These are phyloP conservation scores for Raffaelea arxii DNA, from an alignment of 2,329 filamentous ascomycete species.

Conservation along the genomic window DNA sequence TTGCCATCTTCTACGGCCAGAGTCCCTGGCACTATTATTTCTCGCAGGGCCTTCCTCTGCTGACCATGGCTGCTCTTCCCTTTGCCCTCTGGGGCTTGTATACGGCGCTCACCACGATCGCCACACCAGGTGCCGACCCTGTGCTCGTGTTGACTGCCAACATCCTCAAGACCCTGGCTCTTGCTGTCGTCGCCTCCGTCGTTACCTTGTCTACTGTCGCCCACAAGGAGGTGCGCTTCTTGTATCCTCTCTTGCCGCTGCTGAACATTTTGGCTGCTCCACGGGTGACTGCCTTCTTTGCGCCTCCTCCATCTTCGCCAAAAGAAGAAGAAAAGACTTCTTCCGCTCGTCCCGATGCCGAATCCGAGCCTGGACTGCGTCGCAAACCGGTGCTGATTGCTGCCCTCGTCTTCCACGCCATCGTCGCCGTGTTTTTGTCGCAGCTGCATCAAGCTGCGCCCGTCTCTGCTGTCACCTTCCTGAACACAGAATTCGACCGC, in stretches of 20 bases:
- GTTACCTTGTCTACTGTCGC: slow-evolving; percentile 64
- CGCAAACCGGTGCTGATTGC: slow-evolving; percentile 46
- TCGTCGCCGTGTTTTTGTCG: slow-evolving; percentile 66
- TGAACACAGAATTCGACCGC: slow-evolving; percentile 63
- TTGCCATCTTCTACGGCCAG: slow-evolving; percentile 85
- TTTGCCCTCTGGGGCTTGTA: slow-evolving; percentile 61
- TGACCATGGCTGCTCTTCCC: slow-evolving; percentile 74
- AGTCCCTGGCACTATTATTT: slow-evolving; percentile 93
- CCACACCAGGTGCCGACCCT: slow-evolving; percentile 22
- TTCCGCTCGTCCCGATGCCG: slow-evolving; percentile 16
- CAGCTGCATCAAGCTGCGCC: slow-evolving; percentile 73
- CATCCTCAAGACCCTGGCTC: slow-evolving; percentile 45
- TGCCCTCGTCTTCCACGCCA: slow-evolving; percentile 55
- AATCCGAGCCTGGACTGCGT: slow-evolving; percentile 22
- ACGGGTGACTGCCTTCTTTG: slow-evolving; percentile 56
- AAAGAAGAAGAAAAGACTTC: too few species aligned
- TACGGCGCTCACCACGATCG: slow-evolving; percentile 26
- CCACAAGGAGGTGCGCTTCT: slow-evolving; percentile 96
- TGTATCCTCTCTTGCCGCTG: slow-evolving; percentile 83
- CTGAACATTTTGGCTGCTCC: slow-evolving; percentile 72
- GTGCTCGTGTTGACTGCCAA: slow-evolving; percentile 25
- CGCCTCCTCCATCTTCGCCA: slow-evolving; percentile 9
- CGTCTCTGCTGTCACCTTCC: slow-evolving; percentile 61
- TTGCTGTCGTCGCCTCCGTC: slow-evolving; percentile 50
- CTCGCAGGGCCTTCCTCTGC: slow-evolving; percentile 77